These are phyloP conservation scores for Digitaria exilis DNA, from an alignment of 202 grass and related monocot species.

Conservation along the genomic window DNA sequence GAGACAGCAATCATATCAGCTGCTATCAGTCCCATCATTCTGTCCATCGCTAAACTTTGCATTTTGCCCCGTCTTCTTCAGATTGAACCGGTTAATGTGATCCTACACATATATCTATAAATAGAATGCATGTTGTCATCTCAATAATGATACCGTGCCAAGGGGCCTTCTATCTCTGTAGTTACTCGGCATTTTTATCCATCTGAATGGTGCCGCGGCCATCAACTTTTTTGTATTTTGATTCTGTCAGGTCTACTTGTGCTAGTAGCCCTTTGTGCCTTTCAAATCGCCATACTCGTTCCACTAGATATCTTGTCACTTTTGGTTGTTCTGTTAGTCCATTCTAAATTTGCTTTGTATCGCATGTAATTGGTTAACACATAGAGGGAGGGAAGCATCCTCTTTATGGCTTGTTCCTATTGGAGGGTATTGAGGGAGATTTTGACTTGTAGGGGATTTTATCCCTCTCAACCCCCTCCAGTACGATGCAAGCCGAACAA, in stretches of 20 bases:
- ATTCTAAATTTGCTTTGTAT: conserved; percentile 12
- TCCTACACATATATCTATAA: not conserved
- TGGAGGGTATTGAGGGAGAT: no score
- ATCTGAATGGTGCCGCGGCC: not conserved
- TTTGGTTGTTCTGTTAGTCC: not conserved
- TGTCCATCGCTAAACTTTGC: conserved; percentile 4
- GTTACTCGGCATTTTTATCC: not conserved
- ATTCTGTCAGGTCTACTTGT: not conserved
- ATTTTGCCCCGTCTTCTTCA: not conserved
- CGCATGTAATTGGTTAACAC: not conserved
- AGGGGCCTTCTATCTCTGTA: not conserved
- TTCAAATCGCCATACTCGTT: not conserved
- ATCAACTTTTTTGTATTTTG: not conserved
- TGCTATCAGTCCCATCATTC: conserved; percentile 31
- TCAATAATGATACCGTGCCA: not conserved
- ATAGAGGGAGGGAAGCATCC: not conserved
- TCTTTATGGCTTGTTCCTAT: no score
- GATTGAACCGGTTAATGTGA: conserved; percentile 1
- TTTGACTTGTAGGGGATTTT: no score
- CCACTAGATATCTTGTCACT: conserved; percentile 11
- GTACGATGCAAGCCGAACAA: no score
- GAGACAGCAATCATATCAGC: conserved; percentile 49
- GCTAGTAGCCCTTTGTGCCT: conserved; percentile 10
- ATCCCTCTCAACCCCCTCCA: no score
- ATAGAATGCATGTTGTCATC: not conserved